Base-by-base conservation (phyloP, 768 basidiomycete genomes). In the Cystofilobasidium capitatum region DNA sequence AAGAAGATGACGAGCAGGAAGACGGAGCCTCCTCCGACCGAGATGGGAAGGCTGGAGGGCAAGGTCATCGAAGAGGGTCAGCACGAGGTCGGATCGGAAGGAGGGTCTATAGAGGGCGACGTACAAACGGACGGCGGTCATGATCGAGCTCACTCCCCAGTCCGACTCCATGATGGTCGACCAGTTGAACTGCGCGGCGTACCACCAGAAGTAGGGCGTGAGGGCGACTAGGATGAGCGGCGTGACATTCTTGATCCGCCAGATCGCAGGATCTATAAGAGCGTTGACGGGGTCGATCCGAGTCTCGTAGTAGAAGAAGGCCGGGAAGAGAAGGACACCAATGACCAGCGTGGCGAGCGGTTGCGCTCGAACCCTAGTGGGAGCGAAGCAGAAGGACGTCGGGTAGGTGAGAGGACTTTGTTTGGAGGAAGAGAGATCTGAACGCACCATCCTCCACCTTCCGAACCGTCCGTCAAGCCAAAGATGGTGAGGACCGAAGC, bases 171-270 rank as follows among this genome's bases (percentile, higher is more conserved):
- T 55, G 63, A 64, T 64, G 16, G 51, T 54, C 0, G 49, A 39
- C 31, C 22, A 64, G 13, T 51, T 55, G 63, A 64, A 55, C 39
- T 64, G 63, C 6, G 33, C 54, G 37, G 37, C 22, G 63, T 64
- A 64, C 63, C 63, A 64, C 63, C 63, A 64, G 29, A 44, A 51
- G 24, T 31, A 64, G 14, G 63, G 63, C n/a, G 49, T 55, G 12
- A 64, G 37, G 7, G 63, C 63, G 26, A 57, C 54, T 36, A 64
- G 7, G 24, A 54, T 64, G 40, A 64, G 54, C 8, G 54, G 63
- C 36, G 39, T 37, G 39, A 64, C 37, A 39, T 64, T 64, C 51
- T 55, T 64, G 54, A 64, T 64, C n/a, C 17, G 3, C 63, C 63
- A 64, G 36, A 54, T 64, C 6, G 37, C 37, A 4, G 63, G 63